Percentiles rank a stretch among this genome's conserved stretches.
These are phyloP conservation scores for Alternaria sp. DNA, from an alignment of 2,329 filamentous ascomycete genomes.

Conservation along the genomic window DNA sequence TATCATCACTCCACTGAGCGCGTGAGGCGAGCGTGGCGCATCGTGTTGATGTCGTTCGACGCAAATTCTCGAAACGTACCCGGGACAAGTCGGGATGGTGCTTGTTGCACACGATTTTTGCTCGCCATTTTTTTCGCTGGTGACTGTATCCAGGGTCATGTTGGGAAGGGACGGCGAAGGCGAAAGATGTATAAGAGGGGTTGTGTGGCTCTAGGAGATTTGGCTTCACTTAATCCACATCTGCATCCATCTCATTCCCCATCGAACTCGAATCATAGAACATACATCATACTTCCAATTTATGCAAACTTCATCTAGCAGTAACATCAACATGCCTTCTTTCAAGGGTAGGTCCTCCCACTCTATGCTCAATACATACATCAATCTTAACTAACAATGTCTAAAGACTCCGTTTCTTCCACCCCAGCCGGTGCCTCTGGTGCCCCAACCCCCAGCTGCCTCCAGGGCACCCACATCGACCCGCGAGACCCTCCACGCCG, in stretches of 20 bases:
- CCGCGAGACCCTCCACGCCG: conserved; percentile 36
- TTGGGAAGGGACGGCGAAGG: conserved; percentile 19
- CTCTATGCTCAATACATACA: too few relatives aligned
- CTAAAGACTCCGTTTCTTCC: conserved; percentile 36
- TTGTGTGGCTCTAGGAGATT: not conserved
- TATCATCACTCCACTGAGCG: conserved; percentile 35
- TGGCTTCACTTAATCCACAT: not conserved
- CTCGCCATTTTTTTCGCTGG: conserved; percentile 28
- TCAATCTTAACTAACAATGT: conserved; percentile 6
- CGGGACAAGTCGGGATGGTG: conserved; percentile 33
- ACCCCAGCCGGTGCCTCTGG: conserved; percentile 35
- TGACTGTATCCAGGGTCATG: conserved; percentile 17
- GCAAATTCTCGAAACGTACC: conserved; percentile 20
- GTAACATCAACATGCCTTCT: conserved; percentile 28
- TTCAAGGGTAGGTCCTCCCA: conserved; percentile 28
- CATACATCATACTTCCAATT: not conserved
- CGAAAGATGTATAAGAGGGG: conserved; percentile 23
- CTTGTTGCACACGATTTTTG: conserved; percentile 21
- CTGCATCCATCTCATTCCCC: not conserved
- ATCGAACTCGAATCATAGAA: not conserved
- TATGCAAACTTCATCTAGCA: not conserved
- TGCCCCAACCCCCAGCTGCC: conserved; percentile 31
- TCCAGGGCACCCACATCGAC: conserved; percentile 25
- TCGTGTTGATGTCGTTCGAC: conserved; percentile 37
- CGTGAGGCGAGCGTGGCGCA: conserved; percentile 31